Base-by-base conservation (phyloP, 257 asterid genomes). In the Solanum chiquidenum region DNA sequence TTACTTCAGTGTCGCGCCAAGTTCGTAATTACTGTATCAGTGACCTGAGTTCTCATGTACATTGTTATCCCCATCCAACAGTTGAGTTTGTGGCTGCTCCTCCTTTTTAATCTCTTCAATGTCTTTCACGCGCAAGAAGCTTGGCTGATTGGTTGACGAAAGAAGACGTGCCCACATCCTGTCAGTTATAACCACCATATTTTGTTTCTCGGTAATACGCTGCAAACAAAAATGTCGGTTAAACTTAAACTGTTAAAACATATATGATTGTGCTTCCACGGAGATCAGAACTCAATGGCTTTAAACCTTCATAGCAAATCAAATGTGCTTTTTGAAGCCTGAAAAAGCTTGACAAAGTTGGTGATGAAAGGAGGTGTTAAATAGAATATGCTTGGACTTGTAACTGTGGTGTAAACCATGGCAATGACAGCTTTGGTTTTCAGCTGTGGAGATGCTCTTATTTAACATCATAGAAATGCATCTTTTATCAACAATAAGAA, bases 91-190 rank as follows among this genome's bases (percentile, higher is more conserved):
- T 33, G 90, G 92, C 27, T 7, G 88, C 83, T 88, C 73, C 5
- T 88, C 92, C 37, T 83, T 91, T 86, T 87, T 86, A 87, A 83
- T 86, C 76, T 88, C 92, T 5, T 86, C 88, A 13, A 87, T 71
- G 31, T 90, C 92, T 85, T 92, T 92, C 68, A 88, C 80, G 29
- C 88, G 75, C 68, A 94, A 86, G 90, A 94, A 94, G 88, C 97
- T 94, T 1, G 96, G 96, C 86, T 94, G 96, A 89, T 94, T 94
- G 66, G 96, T 94, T 74, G 96, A 94, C 27, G 96, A 90, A 52
- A 94, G 94, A 90, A 94, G 95, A 90, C 97, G 93, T 4, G 97
- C 97, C 95, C 95, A 94, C 97, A 94, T 94, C 88, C 97, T 89
- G 91, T 94, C 97, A 5, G 97, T 94, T 89, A 92, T 93, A 33